Conservation (phyloP, 169 alveolate species). For the Eimeria necatrix region DNA sequence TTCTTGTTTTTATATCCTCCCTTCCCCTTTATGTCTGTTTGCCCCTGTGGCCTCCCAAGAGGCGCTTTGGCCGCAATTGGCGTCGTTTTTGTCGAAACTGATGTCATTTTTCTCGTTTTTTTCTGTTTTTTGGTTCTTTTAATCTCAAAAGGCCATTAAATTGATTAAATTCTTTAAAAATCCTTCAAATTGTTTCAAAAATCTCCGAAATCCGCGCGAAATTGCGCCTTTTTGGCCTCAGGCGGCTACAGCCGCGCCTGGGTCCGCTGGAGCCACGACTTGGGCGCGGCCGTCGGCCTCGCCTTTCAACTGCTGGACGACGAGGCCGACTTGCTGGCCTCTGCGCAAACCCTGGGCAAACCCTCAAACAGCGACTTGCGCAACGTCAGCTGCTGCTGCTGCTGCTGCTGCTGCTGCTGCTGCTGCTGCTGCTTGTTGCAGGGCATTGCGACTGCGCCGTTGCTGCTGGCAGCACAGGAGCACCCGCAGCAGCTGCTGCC, state of each 20-base stretch:
- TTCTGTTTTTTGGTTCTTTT: neutral
- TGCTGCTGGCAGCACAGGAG: slow-evolving; percentile 81
- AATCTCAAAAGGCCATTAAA: too few relatives aligned
- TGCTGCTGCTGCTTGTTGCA: slow-evolving; percentile 32
- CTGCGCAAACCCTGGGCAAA: slow-evolving; percentile 86
- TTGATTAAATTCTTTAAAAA: too few relatives aligned
- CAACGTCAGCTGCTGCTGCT: slow-evolving; percentile 10
- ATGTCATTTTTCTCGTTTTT: too few relatives aligned
- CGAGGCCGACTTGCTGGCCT: slow-evolving; percentile 88
- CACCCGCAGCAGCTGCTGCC: slow-evolving; percentile 38
- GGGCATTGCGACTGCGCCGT: slow-evolving; percentile 89
- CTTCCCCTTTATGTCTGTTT: too few relatives aligned
- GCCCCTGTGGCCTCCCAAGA: too few relatives aligned
- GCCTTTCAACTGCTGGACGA: slow-evolving; percentile 94
- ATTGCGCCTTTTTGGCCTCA: neutral
- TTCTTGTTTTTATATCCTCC: too few relatives aligned
- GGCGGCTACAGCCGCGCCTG: slow-evolving; percentile 49
- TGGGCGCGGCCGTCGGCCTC: slow-evolving; percentile 93
- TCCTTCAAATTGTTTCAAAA: too few relatives aligned
- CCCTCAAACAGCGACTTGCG: slow-evolving; percentile 90
- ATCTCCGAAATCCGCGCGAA: neutral
- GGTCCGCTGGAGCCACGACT: slow-evolving; percentile 79
- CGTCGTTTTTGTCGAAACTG: neutral
- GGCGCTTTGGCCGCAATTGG: too few relatives aligned
- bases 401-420: neutral